phyloP scores from a whole-genome alignment of 345 rosid species.

The Kandelia obovata region DNA sequence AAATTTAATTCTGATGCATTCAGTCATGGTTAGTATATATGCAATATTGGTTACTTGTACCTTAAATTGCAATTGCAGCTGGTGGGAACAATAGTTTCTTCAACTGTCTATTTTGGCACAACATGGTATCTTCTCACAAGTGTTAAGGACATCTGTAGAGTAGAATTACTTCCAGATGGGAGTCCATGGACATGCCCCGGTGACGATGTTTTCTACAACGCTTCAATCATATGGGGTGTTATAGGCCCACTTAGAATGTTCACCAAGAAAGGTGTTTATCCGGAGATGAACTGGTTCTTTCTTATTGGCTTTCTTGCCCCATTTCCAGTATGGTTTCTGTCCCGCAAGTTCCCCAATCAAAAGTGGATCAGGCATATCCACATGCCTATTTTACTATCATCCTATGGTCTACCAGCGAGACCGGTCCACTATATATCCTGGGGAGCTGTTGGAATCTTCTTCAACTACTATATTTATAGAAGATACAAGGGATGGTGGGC shows the following conservation, averaged over 20 bases:
- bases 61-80: conserved; percentile 5
- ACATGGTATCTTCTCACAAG: conserved; percentile 9
- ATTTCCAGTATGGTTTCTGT: background rate
- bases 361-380: conserved; percentile 1
- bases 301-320: conserved; percentile 8
- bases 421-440: background rate
- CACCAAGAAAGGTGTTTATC: background rate
- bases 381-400: background rate
- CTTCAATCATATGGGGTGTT: conserved; percentile 14
- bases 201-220: conserved; percentile 1
- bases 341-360: background rate
- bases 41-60: background rate
- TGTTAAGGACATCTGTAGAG: conserved; percentile 2
- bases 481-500: conserved; percentile 12
- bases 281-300: background rate
- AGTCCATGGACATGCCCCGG: conserved; percentile 18
- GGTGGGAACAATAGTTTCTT: background rate
- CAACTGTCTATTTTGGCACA: background rate
- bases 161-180: conserved; percentile 1
- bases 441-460: background rate
- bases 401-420: background rate
- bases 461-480: conserved; percentile 1
- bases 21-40: background rate
- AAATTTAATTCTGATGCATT: background rate
- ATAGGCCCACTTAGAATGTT: conserved; percentile 10